Evolutionary conservation across 306 rosid genomes (phyloP), one percentile per base, ranked within the genome.

Genomic region (Oxytropis ochrocephala): DNA sequence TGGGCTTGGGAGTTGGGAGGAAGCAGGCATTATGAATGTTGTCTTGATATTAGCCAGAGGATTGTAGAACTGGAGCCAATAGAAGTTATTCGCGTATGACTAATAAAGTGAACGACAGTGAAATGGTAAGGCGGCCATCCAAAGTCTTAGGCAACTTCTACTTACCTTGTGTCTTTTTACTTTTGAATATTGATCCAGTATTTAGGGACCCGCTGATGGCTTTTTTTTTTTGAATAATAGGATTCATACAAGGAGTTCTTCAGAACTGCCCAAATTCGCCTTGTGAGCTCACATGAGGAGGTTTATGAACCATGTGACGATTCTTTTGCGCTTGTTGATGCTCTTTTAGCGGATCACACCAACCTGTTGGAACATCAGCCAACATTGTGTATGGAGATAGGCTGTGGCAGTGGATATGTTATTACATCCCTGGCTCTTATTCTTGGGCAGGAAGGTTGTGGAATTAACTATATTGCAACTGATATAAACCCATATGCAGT

Each of bases 291-390:
- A 10, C 99, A 89, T 59, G 77, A 79, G 1, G 96, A 95, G 82
- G 99, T 95, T 59, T 95, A 95, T 75, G 97, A 95, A 77, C 97
- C 99, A 0, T 89, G 97, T 13, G 99, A 95, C 64, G 99, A 95
- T 77, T 95, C 97, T 7, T 95, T 90, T 83, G 97, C 99, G 2
- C 83, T 95, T 13, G 99, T 88, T 17, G 97, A 94, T 72, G 99
- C 97, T 12, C 96, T 94, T 74, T 84, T 94, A 48, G 92, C 99
- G 0, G 99, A 94, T 36, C 77, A 85, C 72, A 53, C 66, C 3
- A 82, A 84, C 81, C 73, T 94, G 57, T 57, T 89, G 73, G 80
- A 84, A 44, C 97, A 89, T 42, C 66, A 56, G 11, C 97, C 99
- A 13, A 14, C 70, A 14, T 36, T 94, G 65, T 94, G 97, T 63